These are phyloP conservation scores for Phialocephala sp. DNA, from an alignment of 2,329 filamentous ascomycete genomes.

Conservation along the genomic window DNA sequence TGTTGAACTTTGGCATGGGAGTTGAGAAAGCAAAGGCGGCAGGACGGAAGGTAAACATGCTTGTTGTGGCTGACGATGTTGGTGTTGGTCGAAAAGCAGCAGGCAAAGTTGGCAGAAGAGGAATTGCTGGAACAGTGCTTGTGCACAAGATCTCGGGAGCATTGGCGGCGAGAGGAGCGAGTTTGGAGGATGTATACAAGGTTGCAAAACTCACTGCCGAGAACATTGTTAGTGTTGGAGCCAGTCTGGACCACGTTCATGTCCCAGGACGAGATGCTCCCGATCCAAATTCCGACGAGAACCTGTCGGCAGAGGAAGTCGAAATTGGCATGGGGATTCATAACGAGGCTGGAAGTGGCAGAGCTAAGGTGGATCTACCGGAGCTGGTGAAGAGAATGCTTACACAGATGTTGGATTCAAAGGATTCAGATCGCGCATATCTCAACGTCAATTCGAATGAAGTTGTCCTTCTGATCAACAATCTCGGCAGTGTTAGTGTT, in stretches of 20 bases:
- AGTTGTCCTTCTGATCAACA: conserved; percentile 71
- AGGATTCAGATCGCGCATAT: conserved; percentile 68
- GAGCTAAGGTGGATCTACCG: conserved; percentile 54
- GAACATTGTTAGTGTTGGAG: conserved; percentile 85
- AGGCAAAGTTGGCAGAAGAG: conserved; percentile 90
- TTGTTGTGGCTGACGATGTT: conserved; percentile 90
- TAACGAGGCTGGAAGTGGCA: conserved; percentile 64
- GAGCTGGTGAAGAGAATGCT: conserved; percentile 66
- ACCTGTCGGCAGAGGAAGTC: conserved; percentile 60
- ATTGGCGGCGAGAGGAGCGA: conserved; percentile 72
- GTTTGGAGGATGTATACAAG: conserved; percentile 72
- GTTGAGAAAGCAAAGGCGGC: conserved; percentile 88
- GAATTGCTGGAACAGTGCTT: conserved; percentile 88
- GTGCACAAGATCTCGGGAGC: conserved; percentile 92
- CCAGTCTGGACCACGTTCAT: conserved; percentile 89
- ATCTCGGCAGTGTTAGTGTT: conserved; percentile 70
- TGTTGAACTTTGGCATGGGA: conserved; percentile 92
- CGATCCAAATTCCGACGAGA: conserved; percentile 59
- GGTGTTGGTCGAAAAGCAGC: conserved; percentile 81
- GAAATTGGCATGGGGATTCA: conserved; percentile 78
- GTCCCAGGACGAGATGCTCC: conserved; percentile 75
- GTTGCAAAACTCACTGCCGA: conserved; percentile 74
- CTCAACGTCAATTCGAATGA: conserved; percentile 63
- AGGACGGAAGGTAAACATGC: conserved; percentile 82
- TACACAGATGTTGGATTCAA: conserved; percentile 64